phyloP scores from a whole-genome alignment of 2,329 filamentous ascomycete species.

The Exophiala lecanii-corni region DNA sequence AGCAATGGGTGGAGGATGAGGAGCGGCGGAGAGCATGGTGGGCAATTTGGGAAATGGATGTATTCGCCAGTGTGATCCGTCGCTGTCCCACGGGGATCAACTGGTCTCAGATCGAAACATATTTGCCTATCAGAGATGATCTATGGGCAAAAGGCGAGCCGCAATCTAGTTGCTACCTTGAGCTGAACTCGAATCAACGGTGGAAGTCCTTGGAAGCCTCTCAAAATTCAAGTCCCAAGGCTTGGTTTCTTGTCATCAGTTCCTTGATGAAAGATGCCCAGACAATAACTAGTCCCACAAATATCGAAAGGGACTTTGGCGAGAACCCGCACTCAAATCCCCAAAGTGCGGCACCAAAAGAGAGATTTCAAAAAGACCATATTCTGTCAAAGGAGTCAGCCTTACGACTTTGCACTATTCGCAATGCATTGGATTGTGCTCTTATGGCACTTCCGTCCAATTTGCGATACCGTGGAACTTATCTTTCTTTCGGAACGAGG shows the following conservation, averaged over 20 bases:
- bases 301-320: constrained; percentile 20
- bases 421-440: constrained; percentile 21
- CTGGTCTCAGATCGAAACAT: constrained; percentile 32
- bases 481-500: constrained; percentile 30
- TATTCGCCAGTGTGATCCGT: constrained; percentile 37
- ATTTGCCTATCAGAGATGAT: constrained; percentile 34
- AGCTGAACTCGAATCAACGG: constrained; percentile 28
- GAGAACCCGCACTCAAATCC: not conserved
- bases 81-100: constrained; percentile 34
- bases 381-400: constrained; percentile 6
- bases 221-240: constrained; percentile 33
- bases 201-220: constrained; percentile 31
- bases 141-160: constrained; percentile 30
- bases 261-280: constrained; percentile 38
- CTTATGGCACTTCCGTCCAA: constrained; percentile 28
- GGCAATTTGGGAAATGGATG: constrained; percentile 41
- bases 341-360: not conserved
- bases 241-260: constrained; percentile 39
- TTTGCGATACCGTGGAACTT: constrained; percentile 30
- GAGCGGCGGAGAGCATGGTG: constrained; percentile 38
- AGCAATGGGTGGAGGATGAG: constrained; percentile 28
- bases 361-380: not conserved
- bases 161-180: constrained; percentile 29
- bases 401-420: constrained; percentile 28
- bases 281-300: constrained; percentile 29